phyloP scores from a whole-genome alignment of 176 grass and related monocot genomes.

The Oryza rufipogon region DNA sequence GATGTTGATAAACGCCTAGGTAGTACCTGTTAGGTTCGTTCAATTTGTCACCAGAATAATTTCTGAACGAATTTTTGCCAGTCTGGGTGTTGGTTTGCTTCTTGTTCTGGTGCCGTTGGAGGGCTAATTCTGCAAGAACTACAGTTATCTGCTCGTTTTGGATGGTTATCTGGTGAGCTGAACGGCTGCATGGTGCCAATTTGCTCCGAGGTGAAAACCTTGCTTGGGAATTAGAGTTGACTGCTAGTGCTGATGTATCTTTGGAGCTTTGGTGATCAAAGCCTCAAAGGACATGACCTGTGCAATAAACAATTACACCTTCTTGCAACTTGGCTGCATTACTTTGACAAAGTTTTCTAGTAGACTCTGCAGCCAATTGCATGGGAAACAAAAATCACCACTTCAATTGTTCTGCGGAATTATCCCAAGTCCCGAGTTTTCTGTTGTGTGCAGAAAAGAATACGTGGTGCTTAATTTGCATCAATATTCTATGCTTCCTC shows the following conservation, averaged over 20 bases:
- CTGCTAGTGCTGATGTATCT: constrained; percentile 2
- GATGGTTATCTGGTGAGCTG: constrained; percentile 19
- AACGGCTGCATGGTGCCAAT: not conserved
- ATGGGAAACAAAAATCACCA: not conserved
- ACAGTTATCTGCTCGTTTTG: constrained; percentile 3
- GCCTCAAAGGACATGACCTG: not conserved
- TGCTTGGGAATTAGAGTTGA: not conserved
- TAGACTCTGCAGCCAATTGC: not conserved
- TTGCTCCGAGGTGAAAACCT: not conserved
- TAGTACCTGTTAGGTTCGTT: not conserved
- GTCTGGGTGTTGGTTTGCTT: not conserved
- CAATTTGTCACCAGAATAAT: not conserved
- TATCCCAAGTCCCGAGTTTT: not conserved
- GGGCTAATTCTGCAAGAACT: not conserved
- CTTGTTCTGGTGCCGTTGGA: not conserved
- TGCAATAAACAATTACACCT: not conserved
- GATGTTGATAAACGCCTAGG: not conserved
- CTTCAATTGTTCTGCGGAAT: constrained; percentile 26
- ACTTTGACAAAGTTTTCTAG: not conserved
- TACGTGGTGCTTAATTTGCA: not conserved
- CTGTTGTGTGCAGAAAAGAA: not conserved
- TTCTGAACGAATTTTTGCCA: not conserved
- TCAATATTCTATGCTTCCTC: not conserved
- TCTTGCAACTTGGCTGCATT: not conserved
- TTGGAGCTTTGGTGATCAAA: not conserved